Base-by-base conservation (phyloP, 106 monocot species). In the Xerophyta viscosa region DNA sequence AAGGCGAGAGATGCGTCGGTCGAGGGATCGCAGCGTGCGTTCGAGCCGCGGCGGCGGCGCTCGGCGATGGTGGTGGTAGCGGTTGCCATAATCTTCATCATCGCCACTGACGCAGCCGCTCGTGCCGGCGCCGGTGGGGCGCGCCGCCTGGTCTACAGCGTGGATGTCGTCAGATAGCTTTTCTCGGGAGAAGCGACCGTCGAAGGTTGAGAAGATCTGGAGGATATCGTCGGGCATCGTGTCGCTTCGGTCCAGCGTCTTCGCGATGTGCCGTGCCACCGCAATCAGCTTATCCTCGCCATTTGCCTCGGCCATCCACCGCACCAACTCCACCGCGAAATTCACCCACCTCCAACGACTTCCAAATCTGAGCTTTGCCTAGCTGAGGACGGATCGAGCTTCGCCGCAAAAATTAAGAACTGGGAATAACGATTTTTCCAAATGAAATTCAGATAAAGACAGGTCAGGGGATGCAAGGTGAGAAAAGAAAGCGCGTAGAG, bases 211-310 rank as follows among this genome's bases (percentile, higher is more conserved):
- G 71, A 88, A 93, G 30, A 84, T 71, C 58, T 80, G 68, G 37
- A 87, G 52, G 54, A 88, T 88, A 68, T 88, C 93, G 60, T 88
- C 88, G 8, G 83, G 54, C 84, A 93, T 93, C 68, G 87, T 80
- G 20, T 75, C 80, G 5, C 77, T 77, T 19, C 77, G 72, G 25
- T 87, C 93, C 3, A 93, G 65, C 36, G 80, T 75, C 49, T 57
- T 77, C 39, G 82, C 80, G 57, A 93, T 88, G 60, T 93, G 93
- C 24, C 79, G 73, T 18, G 81, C 93, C 30, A 81, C 82, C 8
- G 77, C 75, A 45, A 93, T 74, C 41, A 93, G 75, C 77, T 88
- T 84, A 33, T 84, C 88, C 56, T 88, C 88, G 7, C 84, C 92
- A 37, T 79, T n/a, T n/a, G n/a, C 50, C 52, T 71, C 87, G 15